Evolutionary conservation across 345 rosid genomes (phyloP).

Genomic region (Stellera chamaejasme): DNA sequence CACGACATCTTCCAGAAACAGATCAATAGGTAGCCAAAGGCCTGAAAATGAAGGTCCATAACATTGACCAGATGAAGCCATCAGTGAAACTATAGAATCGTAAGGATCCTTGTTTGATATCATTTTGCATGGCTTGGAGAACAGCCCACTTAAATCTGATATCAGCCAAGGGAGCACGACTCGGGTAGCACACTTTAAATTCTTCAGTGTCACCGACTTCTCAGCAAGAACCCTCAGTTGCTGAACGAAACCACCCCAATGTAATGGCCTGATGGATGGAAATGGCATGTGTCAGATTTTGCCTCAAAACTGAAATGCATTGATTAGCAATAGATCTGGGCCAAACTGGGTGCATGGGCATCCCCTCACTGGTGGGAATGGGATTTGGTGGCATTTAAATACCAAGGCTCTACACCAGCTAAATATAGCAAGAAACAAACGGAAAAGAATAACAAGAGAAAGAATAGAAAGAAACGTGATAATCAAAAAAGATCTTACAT

Average conservation of each 20-base stretch:
- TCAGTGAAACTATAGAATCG: constrained; percentile 38
- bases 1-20: constrained; percentile 89
- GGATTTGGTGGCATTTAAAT: too few species aligned
- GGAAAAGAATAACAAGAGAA: too few species aligned
- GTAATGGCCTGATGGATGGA: constrained; percentile 44
- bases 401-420: too few species aligned
- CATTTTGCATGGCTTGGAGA: constrained; percentile 40
- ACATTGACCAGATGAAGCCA: constrained; percentile 56
- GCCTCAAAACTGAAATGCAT: too few species aligned
- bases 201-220: constrained; percentile 58
- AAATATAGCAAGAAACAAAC: too few species aligned
- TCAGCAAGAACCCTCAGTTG: constrained; percentile 49
- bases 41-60: constrained; percentile 60
- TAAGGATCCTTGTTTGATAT: constrained; percentile 40
- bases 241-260: constrained; percentile 67
- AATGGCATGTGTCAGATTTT: too few species aligned
- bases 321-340: too few species aligned
- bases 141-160: constrained; percentile 37
- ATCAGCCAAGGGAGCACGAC: constrained; percentile 53
- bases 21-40: constrained; percentile 92
- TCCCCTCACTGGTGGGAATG: too few species aligned
- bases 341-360: too few species aligned
- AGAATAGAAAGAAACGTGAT: too few species aligned
- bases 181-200: constrained; percentile 41
- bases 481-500: too few species aligned